These are phyloP conservation scores for Aspergillus carlsbadensis DNA, from an alignment of 495 filamentous ascomycete genomes.

Conservation along the genomic window DNA sequence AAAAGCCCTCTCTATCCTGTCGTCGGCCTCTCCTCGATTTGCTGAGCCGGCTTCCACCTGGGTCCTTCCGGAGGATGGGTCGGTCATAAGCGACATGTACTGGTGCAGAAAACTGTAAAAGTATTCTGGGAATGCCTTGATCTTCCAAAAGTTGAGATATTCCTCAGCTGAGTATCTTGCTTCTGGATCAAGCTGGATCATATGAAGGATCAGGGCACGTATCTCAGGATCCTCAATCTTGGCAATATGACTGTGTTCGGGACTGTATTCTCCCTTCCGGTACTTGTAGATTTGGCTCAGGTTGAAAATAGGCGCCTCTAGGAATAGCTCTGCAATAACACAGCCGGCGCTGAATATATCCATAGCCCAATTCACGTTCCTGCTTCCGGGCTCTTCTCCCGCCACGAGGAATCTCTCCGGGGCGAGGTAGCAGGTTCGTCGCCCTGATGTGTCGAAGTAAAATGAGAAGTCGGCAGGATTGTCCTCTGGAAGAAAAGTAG, in stretches of 20 bases:
- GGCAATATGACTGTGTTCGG: constrained; percentile 70
- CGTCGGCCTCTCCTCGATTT: constrained; percentile 80
- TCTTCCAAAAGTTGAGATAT: constrained; percentile 88
- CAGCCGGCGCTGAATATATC: constrained; percentile 98
- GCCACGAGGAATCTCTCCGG: constrained; percentile 85
- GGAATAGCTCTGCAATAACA: constrained; percentile 94
- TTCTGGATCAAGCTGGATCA: constrained; percentile 92
- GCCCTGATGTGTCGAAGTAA: constrained; percentile 91
- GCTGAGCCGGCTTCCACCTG: constrained; percentile 59
- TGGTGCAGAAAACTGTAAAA: constrained; percentile 97
- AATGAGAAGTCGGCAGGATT: constrained; percentile 97
- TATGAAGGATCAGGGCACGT: constrained; percentile 83
- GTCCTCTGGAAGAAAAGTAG: constrained; percentile 90
- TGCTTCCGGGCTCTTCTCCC: constrained; percentile 62
- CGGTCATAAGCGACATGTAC: constrained; percentile 94
- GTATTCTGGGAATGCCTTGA: constrained; percentile 90
- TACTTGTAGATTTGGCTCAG: constrained; percentile 94
- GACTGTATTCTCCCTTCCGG: constrained; percentile 88
- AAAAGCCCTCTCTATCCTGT: constrained; percentile 88
- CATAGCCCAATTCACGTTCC: constrained; percentile 87
- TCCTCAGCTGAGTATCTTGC: constrained; percentile 91
- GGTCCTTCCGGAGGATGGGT: constrained; percentile 77
- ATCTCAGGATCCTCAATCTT: constrained; percentile 88
- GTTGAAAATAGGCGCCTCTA: constrained; percentile 92
- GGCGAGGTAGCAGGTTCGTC: constrained; percentile 93